A percentile compares a stretch with the other conserved stretches of the same genome.
Evolutionary conservation across 2,329 filamentous ascomycete species (phyloP).

Genomic region (Clonostachys byssicola): DNA sequence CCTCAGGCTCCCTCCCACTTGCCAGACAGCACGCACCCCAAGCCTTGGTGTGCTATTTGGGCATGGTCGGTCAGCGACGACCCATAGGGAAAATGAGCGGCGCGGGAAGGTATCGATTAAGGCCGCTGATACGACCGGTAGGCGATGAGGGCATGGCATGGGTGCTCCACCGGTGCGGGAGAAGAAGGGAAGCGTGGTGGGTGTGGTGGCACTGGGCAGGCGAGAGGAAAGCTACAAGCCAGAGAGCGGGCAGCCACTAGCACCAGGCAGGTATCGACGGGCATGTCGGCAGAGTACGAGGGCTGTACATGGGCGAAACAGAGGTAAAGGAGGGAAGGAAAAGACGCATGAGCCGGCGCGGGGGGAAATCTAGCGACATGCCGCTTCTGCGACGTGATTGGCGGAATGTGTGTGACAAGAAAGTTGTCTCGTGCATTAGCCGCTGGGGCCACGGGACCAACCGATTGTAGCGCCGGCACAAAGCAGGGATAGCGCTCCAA

Average conservation of each 20-base stretch:
- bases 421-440: conserved; percentile 35
- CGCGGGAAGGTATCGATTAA: too few relatives aligned
- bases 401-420: conserved; percentile 35
- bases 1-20: conserved; percentile 5
- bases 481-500: conserved; percentile 14
- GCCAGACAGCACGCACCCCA: conserved; percentile 1
- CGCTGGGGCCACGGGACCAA: conserved; percentile 41
- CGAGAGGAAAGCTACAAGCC: too few relatives aligned
- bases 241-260: too few relatives aligned
- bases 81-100: neutral
- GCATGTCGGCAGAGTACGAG: too few relatives aligned
- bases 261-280: too few relatives aligned
- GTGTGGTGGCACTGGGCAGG: neutral
- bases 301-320: too few relatives aligned
- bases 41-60: too few relatives aligned
- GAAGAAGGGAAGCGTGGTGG: neutral
- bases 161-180: neutral
- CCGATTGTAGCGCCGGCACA: conserved; percentile 30
- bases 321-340: too few relatives aligned
- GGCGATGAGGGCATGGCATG: neutral
- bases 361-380: too few relatives aligned
- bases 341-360: too few relatives aligned
- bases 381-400: conserved; percentile 20
- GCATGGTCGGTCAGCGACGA: neutral
- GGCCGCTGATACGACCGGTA: too few relatives aligned